Evolutionary conservation across 331 rosid species (phyloP), one percentile per base, ranked within the genome.

Genomic region (Arachis monticola): DNA sequence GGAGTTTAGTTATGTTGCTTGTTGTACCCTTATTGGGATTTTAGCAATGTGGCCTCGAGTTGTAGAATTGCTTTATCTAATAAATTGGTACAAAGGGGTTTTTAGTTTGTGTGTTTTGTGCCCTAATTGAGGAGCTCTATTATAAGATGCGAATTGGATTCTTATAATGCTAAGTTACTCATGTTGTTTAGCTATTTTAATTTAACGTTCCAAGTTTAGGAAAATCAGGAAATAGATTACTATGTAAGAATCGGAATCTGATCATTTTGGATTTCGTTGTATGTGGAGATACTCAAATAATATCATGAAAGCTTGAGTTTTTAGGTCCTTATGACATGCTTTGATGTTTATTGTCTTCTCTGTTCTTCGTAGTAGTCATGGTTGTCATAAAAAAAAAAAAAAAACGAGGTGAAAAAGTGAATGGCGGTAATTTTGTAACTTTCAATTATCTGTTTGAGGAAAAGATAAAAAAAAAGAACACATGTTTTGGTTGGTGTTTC

Each of bases 31-130:
- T 12, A 38, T 2, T 32, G 31, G 56, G 72, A 32, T 72, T 76
- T 60, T 64, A 0, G 44, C 30, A 12, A 55, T 12, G 6, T 52
- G 7, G 46, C 57, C 27, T 6, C 57, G n/a, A 67, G 27, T 30
- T 73, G 9, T 10, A 17, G 8, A 60, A 38, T 60, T 59, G 35
- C 50, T 10, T 10, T 60, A 0, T 40, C 44, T 69, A 5, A 12
- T 44, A 66, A 57, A 45, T 55, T 6, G 66, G 44, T 17, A 4
- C 9, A 14, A 58, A 35, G 38, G 63, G 12, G 30, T 27, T 59
- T 71, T 78, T 41, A 3, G 27, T 69, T 48, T 59, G 59, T 48
- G 70, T 74, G 67, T 48, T 48, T 48, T 48, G 10, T 2, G n/a
- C 53, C 53, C 53, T 48, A 48, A 48, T 48, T 12, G 3, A 48